Base-by-base conservation (phyloP, 2,329 filamentous ascomycete genomes). In the Aspergillus versicolor region DNA sequence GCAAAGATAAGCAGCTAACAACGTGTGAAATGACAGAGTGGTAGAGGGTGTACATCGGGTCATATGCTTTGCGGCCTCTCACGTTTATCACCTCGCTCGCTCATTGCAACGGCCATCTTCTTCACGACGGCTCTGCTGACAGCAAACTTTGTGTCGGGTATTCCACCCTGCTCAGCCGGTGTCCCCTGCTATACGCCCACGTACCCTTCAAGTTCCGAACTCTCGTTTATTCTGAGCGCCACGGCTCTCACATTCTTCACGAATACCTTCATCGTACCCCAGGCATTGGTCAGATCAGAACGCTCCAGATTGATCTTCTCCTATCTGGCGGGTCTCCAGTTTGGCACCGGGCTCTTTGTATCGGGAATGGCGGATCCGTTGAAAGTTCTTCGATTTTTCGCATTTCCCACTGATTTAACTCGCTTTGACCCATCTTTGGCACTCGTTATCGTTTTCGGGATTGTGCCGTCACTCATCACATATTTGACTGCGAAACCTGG, bases 1-100 rank as follows among this genome's bases (percentile, higher is more conserved):
- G 22, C 9, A 40, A 42, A 30, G 9, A 43, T 37, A 13, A 13
- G 13, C 3, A 21, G 34, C 48, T 58, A 40, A 58, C 50, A 11
- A 19, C 3, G 21, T 12, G 5, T 11, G 17, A 19, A 32, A 27
- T 24, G 24, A 37, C 55, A 80, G 77, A 75, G 75, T 61, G 75
- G 73, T 48, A 74, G 76, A 53, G 81, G 81, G 17, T 84, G 81
- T 62, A 83, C 81, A 9, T 82, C 81, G 2, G 81, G 81, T 51
- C 81, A 84, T 62, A 82, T 83, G 78, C 77, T 84, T 32, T 82
- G 81, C 59, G 81, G 81, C 2, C 63, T 83, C 4, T 75, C 79
- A 5, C 75, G 80, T 41, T 70, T 81, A 24, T 82, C 77, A 13
- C 70, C 74, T n/a, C 77, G 80, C 47, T 83, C 81, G 13, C 59